These are phyloP conservation scores for Sporothrix variecibatus DNA, from an alignment of 2,329 filamentous ascomycete genomes.

Conservation along the genomic window DNA sequence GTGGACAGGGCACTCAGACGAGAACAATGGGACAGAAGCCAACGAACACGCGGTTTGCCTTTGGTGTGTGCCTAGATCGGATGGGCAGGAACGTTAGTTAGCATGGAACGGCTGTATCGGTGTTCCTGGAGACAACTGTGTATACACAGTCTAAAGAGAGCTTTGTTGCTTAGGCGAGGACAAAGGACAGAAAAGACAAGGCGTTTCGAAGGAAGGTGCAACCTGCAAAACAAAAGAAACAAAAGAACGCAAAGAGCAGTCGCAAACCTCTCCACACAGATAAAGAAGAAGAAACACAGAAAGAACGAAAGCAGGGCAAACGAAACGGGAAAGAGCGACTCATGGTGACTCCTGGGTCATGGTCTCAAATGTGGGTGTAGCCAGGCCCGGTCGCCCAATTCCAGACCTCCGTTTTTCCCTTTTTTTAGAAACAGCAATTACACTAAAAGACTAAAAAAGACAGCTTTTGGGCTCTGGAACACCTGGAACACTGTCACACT, in stretches of 20 bases:
- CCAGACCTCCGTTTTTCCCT: slow-evolving; percentile 13
- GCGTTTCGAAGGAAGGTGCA: neutral
- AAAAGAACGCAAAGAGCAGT: neutral
- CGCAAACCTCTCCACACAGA: neutral
- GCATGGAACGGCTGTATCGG: neutral
- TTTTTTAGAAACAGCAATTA: slow-evolving; percentile 19
- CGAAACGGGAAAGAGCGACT: slow-evolving; percentile 1
- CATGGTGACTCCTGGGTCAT: neutral
- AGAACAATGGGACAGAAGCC: neutral
- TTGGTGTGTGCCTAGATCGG: neutral
- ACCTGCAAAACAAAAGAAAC: neutral
- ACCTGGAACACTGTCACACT: neutral
- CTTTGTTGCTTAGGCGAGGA: slow-evolving; percentile 8
- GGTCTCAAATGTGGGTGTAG: neutral
- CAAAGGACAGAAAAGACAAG: neutral
- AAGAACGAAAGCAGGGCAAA: neutral
- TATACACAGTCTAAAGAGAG: neutral
- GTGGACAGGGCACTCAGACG: neutral
- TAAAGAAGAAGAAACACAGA: neutral
- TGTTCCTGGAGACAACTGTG: neutral
- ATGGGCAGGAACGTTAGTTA: neutral
- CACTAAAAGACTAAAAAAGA: slow-evolving; percentile 3
- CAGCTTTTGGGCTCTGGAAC: neutral
- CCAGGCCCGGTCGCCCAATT: neutral
- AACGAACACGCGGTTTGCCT: neutral